Evolutionary conservation across 208 protist species (phyloP).

Genomic region (Acanthamoeba quina): DNA sequence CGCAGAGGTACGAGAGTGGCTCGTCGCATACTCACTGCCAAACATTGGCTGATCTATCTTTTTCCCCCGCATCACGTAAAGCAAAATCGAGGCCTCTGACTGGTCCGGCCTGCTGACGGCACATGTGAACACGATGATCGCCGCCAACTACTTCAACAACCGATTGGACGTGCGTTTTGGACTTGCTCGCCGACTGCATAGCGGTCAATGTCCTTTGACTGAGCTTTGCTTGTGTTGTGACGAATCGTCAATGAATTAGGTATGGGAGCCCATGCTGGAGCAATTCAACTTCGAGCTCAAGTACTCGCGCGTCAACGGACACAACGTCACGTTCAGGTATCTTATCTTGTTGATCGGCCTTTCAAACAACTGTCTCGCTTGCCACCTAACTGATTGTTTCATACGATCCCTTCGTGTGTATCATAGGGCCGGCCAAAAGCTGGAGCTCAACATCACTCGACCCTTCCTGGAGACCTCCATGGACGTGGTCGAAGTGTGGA

Average conservation of each 20-base stretch:
- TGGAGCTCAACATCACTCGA: slow-evolving; percentile 60
- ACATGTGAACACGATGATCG: slow-evolving; percentile 31
- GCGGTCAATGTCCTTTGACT: too few relatives aligned
- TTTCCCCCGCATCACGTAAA: not conserved
- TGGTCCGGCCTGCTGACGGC: not conserved
- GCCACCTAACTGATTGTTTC: not conserved
- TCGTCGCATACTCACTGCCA: not conserved
- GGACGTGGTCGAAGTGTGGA: slow-evolving; percentile 42
- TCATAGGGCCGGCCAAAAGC: slow-evolving; percentile 35
- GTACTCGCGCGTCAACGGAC: slow-evolving; percentile 47
- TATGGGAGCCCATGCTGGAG: slow-evolving; percentile 62
- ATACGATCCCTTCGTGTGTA: not conserved
- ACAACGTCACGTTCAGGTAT: slow-evolving; percentile 52
- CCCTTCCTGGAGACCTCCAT: slow-evolving; percentile 57
- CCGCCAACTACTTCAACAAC: slow-evolving; percentile 66
- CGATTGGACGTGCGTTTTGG: not conserved
- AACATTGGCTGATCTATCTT: not conserved
- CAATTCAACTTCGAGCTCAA: slow-evolving; percentile 53
- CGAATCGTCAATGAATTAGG: not conserved
- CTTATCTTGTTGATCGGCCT: not conserved
- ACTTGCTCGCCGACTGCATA: not conserved
- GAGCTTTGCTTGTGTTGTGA: not conserved
- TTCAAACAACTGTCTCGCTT: not conserved
- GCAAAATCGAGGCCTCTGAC: slow-evolving; percentile 46
- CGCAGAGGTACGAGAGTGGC: slow-evolving; percentile 18